Percentiles rank a stretch among this genome's conserved stretches.
These are phyloP conservation scores for Kandelia obovata DNA, from an alignment of 345 rosid species.

Conservation along the genomic window DNA sequence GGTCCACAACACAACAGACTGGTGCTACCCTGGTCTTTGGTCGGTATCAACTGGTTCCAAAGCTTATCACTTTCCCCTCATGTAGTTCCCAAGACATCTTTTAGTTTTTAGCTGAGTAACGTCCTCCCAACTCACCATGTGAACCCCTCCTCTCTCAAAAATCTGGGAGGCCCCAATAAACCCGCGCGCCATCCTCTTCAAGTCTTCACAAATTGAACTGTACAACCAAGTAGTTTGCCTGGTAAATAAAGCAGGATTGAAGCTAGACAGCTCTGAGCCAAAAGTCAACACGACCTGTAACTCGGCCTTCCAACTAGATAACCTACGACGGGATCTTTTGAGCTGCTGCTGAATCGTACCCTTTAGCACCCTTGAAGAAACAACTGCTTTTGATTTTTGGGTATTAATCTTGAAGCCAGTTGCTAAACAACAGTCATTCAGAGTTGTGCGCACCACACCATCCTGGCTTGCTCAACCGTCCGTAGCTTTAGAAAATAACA, in stretches of 20 bases:
- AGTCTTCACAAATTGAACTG: neutral
- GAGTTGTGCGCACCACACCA: neutral
- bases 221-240: neutral
- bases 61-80: no score
- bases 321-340: neutral
- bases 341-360: neutral
- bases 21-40: no score
- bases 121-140: neutral
- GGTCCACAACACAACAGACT: no score
- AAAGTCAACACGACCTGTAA: neutral
- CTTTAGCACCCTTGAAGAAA: no score
- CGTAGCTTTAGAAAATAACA: neutral
- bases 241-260: neutral
- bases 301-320: neutral
- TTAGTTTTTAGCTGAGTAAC: neutral
- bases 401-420: no score
- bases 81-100: neutral
- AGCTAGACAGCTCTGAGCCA: neutral
- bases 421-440: neutral
- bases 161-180: neutral
- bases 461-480: neutral
- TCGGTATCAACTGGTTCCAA: no score
- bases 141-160: neutral
- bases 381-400: no score
- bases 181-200: neutral